Evolutionary conservation across 78 protist species (phyloP).

Genomic region (Reticulomyxa filosa): DNA sequence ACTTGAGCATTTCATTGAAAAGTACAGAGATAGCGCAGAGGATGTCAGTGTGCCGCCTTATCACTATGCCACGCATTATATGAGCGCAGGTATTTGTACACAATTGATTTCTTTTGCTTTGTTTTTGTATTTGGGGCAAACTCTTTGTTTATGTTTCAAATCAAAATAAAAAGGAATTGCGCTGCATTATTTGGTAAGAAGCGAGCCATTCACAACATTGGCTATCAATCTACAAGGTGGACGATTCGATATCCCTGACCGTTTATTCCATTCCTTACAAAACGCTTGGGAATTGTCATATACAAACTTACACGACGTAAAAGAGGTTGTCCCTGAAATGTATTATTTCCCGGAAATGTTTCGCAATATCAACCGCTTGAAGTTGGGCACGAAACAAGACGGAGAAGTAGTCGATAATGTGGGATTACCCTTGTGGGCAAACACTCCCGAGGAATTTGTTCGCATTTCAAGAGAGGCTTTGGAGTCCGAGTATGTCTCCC

Average conservation of each 20-base stretch:
- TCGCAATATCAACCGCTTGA: conserved; percentile 7
- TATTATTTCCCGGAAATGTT: conserved; percentile 37
- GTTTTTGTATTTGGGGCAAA: too few relatives aligned
- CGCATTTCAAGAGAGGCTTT: too few relatives aligned
- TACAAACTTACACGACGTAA: conserved; percentile 13
- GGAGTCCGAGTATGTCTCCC: too few relatives aligned
- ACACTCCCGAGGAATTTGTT: neutral
- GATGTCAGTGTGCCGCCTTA: too few relatives aligned
- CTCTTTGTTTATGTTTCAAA: too few relatives aligned
- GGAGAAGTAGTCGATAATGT: conserved; percentile 38
- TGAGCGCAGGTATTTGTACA: too few relatives aligned
- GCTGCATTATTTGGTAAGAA: conserved; percentile 63
- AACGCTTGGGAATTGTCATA: conserved; percentile 34
- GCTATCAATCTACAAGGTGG: conserved; percentile 57
- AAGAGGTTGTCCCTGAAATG: conserved; percentile 58
- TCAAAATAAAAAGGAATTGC: too few relatives aligned
- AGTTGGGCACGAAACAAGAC: conserved; percentile 3
- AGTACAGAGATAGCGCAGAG: too few relatives aligned
- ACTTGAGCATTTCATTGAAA: too few relatives aligned
- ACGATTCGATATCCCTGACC: conserved; percentile 74
- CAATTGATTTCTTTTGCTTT: too few relatives aligned
- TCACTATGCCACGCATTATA: too few relatives aligned
- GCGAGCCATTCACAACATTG: conserved; percentile 74
- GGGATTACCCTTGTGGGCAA: conserved; percentile 62
- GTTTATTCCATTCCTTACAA: conserved; percentile 58